Conservation (phyloP, 345 rosid genomes). For the Eucalyptus erythrocorys region DNA sequence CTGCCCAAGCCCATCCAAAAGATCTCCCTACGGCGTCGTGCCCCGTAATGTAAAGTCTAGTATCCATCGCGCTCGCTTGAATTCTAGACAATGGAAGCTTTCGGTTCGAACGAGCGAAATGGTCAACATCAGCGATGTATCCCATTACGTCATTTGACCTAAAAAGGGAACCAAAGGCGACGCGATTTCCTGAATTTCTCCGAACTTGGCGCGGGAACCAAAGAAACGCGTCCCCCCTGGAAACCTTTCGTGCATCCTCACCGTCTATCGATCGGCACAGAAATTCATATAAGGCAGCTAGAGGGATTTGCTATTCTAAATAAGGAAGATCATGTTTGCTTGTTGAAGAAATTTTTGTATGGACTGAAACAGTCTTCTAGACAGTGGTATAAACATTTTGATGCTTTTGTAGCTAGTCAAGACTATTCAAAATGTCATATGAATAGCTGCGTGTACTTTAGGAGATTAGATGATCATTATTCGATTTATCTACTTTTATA, state of each 20-base stretch:
- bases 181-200: background rate
- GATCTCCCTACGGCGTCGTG: background rate
- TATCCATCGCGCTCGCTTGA: background rate
- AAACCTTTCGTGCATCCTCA: background rate
- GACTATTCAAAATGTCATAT: too few relatives aligned
- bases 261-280: background rate
- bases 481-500: too few relatives aligned
- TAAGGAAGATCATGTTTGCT: too few relatives aligned
- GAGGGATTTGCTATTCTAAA: too few relatives aligned
- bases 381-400: too few relatives aligned
- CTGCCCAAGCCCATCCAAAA: background rate
- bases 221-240: background rate
- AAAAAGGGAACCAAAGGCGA: background rate
- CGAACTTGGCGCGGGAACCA: background rate
- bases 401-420: too few relatives aligned
- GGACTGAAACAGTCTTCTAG: too few relatives aligned
- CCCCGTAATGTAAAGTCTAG: too few relatives aligned
- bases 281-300: too few relatives aligned
- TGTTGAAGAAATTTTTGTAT: too few relatives aligned
- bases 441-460: too few relatives aligned
- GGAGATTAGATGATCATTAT: too few relatives aligned
- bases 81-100: background rate
- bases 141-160: background rate
- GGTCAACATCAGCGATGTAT: background rate
- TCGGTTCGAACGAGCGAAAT: background rate